Evolutionary conservation across 139 green algal species (phyloP), one percentile per base, ranked within the genome.

Genomic region (Pseudopediastrum boryanum): DNA sequence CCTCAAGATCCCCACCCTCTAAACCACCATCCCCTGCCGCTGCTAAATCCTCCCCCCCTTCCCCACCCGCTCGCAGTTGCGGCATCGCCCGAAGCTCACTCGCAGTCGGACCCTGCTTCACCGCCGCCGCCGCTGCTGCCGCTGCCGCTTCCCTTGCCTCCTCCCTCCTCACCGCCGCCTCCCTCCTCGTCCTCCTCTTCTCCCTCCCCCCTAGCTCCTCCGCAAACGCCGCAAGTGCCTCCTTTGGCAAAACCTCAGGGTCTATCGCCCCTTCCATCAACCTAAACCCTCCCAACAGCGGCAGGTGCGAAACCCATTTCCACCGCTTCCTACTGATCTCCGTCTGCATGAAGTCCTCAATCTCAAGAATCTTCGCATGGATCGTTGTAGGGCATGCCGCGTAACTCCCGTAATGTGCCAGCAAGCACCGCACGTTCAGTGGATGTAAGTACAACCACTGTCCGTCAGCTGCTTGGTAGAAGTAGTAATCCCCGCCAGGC

Each of bases 401-500:
- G 64, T 88, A 91, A 21, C 69, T 76, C 56, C 83, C 90, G 68
- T 83, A 85, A 27, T 85, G 69, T 1, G 76, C 56, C 36, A 88
- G 74, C 83, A 96, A 85, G 77, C 79, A 88, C 31, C 90, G 81
- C 51, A 94, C 62, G 70, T 92, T 91, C 27, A 97, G 85, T 4
- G 93, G 84, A 64, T 90, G 77, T 56, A 97, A 85, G 84, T 95
- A 97, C 21, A 94, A 36, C 85, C 85, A 95, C 82, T 92, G 84
- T 8, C 92, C 92, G 69, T 96, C 92, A 42, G 68, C 78, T 35
- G 79, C 83, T 75, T 93, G 86, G 64, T 85, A 93, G 74, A 93
- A 89, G 61, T 81, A 89, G 51, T 77, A 90, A 8, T 84, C 80
- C 39, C 74, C 79, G 31, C 21, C 33, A 19, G 43, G 13, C 7